phyloP scores from a whole-genome alignment of 225 moss, liverwort and hornwort species.

The Polytrichum formosum region DNA sequence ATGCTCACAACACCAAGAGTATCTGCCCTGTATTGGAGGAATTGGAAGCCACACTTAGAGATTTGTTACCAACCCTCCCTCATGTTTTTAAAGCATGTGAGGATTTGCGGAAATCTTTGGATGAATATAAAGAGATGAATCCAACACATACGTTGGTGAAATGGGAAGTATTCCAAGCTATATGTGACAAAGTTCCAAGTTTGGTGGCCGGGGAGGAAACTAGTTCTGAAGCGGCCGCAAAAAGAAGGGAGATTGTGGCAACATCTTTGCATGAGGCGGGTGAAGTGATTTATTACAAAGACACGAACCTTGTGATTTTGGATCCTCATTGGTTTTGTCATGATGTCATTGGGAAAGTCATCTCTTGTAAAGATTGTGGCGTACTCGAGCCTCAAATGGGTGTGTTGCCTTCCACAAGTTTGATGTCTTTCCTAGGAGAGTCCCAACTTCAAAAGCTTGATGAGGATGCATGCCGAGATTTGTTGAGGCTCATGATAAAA shows the following conservation, averaged over 20 bases:
- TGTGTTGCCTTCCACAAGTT: too few species aligned
- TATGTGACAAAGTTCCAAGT: not conserved
- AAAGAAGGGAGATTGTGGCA: constrained; percentile 8
- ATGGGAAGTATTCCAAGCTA: not conserved
- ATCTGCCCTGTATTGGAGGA: accelerated
- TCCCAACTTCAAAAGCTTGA: too few species aligned
- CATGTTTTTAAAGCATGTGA: not conserved
- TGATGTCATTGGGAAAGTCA: constrained; percentile 1
- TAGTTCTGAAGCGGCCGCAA: not conserved
- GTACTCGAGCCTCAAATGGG: too few species aligned
- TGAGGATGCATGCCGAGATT: not conserved
- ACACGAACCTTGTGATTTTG: constrained; percentile 22
- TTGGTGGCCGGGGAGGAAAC: not conserved
- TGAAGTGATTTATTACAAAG: constrained; percentile 23
- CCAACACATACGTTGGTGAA: not conserved
- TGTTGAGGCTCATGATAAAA: not conserved
- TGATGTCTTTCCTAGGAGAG: too few species aligned
- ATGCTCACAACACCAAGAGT: not conserved
- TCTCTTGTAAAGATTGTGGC: too few species aligned
- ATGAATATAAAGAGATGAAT: not conserved
- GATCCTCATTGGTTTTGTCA: constrained; percentile 29
- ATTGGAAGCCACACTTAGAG: not conserved
- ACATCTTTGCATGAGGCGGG: constrained; percentile 33
- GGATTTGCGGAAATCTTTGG: not conserved
- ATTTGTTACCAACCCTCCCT: not conserved